These are phyloP conservation scores for Candida saitoana DNA, from an alignment of 805 yeast species.

Conservation along the genomic window DNA sequence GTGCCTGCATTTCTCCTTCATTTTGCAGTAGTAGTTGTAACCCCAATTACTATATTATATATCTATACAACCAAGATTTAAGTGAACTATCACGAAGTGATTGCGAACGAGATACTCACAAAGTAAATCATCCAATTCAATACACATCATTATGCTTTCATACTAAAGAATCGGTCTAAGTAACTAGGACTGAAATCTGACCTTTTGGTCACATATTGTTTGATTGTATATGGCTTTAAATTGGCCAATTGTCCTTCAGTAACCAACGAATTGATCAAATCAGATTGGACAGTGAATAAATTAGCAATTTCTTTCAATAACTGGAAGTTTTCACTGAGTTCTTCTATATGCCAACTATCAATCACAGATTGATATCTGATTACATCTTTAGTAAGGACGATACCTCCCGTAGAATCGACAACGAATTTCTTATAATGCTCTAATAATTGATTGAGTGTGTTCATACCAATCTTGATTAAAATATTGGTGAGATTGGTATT, in stretches of 20 bases:
- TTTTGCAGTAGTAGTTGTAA: background rate
- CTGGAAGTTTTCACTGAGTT: slow-evolving; percentile 59
- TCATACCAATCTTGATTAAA: slow-evolving; percentile 53
- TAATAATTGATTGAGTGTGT: slow-evolving; percentile 54
- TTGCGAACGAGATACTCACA: no score
- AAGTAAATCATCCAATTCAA: background rate
- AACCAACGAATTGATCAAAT: slow-evolving; percentile 69
- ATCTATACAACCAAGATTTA: slow-evolving; percentile 6
- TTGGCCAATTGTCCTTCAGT: slow-evolving; percentile 75
- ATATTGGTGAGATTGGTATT: slow-evolving; percentile 46
- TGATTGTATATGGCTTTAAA: slow-evolving; percentile 57
- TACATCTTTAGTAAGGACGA: slow-evolving; percentile 75
- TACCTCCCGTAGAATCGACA: slow-evolving; percentile 79
- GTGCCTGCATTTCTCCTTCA: background rate
- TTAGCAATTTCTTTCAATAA: slow-evolving; percentile 79
- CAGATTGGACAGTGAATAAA: slow-evolving; percentile 79
- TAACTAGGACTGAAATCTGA: slow-evolving; percentile 62
- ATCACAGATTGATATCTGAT: slow-evolving; percentile 68
- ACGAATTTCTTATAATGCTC: slow-evolving; percentile 71
- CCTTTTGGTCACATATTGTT: slow-evolving; percentile 64
- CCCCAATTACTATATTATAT: slow-evolving; percentile 5
- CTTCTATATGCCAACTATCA: slow-evolving; percentile 63
- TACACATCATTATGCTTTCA: slow-evolving; percentile 15
- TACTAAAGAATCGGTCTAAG: slow-evolving; percentile 42
- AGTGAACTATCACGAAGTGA: no score